These are phyloP conservation scores for Russula sp. DNA, from an alignment of 768 basidiomycete genomes.

Conservation along the genomic window DNA sequence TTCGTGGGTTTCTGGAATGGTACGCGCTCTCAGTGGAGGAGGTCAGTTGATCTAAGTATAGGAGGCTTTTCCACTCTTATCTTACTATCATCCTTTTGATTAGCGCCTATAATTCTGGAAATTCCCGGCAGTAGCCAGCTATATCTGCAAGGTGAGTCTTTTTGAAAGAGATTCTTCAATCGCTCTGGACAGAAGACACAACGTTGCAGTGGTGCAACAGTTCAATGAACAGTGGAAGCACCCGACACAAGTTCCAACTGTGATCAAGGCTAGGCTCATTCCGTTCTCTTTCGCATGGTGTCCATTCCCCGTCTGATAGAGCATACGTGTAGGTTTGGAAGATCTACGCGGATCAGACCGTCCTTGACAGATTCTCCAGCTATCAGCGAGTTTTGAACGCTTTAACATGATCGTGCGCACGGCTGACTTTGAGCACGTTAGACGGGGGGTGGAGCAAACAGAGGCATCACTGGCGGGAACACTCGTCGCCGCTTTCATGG, in stretches of 20 bases:
- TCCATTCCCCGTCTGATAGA: neutral
- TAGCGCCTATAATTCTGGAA: constrained; percentile 26
- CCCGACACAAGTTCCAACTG: constrained; percentile 19
- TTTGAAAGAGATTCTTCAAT: neutral
- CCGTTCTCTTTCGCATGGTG: neutral
- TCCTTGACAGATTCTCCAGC: constrained; percentile 28
- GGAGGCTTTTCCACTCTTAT: neutral
- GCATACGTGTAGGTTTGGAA: constrained; percentile 31
- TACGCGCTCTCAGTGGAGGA: constrained; percentile 24
- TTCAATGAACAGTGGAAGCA: constrained; percentile 32
- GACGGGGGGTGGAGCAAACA: constrained; percentile 27
- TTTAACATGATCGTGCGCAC: neutral
- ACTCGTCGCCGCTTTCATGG: constrained; percentile 35
- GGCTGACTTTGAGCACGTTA: constrained; percentile 1
- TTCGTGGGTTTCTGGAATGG: constrained; percentile 10
- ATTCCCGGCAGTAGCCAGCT: constrained; percentile 10
- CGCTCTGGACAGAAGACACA: neutral
- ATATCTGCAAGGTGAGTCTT: constrained; percentile 22
- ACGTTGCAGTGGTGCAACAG: constrained; percentile 28
- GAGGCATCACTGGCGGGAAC: constrained; percentile 26
- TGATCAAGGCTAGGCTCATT: constrained; percentile 24
- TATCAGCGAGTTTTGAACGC: constrained; percentile 29
- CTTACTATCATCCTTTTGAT: neutral
- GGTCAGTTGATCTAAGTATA: constrained; percentile 10
- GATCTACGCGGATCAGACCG: constrained; percentile 21